Base-by-base conservation (phyloP, 2,329 filamentous ascomycete genomes). In the Ophiostoma ulmi region DNA sequence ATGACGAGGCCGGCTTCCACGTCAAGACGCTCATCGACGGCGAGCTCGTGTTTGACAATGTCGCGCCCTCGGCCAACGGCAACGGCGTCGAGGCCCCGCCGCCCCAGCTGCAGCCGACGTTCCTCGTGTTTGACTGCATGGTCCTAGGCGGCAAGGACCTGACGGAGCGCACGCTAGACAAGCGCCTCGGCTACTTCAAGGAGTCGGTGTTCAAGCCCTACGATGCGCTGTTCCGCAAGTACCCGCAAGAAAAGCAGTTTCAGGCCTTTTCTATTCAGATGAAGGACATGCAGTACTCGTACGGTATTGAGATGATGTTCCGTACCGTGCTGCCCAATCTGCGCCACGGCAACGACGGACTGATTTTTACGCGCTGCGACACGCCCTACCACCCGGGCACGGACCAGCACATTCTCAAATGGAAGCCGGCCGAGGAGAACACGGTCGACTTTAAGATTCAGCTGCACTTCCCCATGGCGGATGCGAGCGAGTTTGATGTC, bases 381-480 rank as follows among this genome's bases (percentile, higher is more conserved):
- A 93, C 92, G 22, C 86, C 90, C 11, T 99, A 99, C 82, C 90
- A 90, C 75, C 90, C 91, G 74, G 95, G 95, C 75, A 99, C 95
- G 14, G 95, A 99, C 80, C 87, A 88, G 68, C 90, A 97, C 78
- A 99, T 97, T 73, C 83, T 99, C 55, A 99, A 99, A 80, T 99
- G 95, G 95, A 99, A 99, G 81, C 93, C 94, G 0, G 92, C 93
- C 4, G 85, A 92, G 74, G 95, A 99, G 79, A 99, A 99, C 81
- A 97, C 93, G 0, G 88, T 99, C 75, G 95, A 99, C 79, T 97
- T 97, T 79, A 87, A 91, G 61, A 85, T 98, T 75, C 87, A 87
- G 69, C 85, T 99, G 63, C 84, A 86, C 14, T 98, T 97, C 66
- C 70, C n/a, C n/a, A 63, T 38, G 4, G 69, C 90, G n/a, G 86